Evolutionary conservation across 176 grass and related monocot species (phyloP).

Genomic region (Avena atlantica): DNA sequence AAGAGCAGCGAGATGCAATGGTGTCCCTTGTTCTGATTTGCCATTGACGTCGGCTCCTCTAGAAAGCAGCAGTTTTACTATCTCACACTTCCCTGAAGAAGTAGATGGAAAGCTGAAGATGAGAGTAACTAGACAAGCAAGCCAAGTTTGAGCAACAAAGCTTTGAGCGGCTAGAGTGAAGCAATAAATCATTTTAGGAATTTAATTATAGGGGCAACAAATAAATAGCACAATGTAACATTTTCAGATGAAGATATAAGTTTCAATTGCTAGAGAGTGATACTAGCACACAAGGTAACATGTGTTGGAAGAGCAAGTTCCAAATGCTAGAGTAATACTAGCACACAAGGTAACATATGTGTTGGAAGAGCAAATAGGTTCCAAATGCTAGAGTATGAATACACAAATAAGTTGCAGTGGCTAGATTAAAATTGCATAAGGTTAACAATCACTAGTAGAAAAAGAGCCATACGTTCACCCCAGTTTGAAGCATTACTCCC

Average conservation of each 20-base stretch:
- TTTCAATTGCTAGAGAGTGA: too few species aligned
- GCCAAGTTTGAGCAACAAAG: background rate
- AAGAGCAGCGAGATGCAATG: background rate
- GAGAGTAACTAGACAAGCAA: background rate
- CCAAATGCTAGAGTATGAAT: background rate
- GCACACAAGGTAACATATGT: too few species aligned
- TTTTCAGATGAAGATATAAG: background rate
- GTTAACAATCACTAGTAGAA: too few species aligned
- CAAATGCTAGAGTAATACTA: background rate
- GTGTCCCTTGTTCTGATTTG: conserved; percentile 22
- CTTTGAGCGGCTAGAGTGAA: background rate
- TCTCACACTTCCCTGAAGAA: conserved; percentile 42
- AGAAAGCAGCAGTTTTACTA: conserved; percentile 37
- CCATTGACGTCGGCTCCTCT: conserved; percentile 37
- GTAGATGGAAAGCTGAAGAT: background rate
- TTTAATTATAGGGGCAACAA: background rate
- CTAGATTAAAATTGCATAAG: background rate
- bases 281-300: too few species aligned
- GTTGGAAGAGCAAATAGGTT: background rate
- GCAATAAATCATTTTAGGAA: background rate
- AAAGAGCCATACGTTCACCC: too few species aligned
- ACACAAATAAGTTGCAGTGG: background rate
- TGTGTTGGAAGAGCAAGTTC: background rate
- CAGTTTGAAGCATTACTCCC: too few species aligned
- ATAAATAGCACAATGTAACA: background rate